phyloP scores from a whole-genome alignment of 2,329 filamentous ascomycete genomes.

The Sordariomycetes sp. region DNA sequence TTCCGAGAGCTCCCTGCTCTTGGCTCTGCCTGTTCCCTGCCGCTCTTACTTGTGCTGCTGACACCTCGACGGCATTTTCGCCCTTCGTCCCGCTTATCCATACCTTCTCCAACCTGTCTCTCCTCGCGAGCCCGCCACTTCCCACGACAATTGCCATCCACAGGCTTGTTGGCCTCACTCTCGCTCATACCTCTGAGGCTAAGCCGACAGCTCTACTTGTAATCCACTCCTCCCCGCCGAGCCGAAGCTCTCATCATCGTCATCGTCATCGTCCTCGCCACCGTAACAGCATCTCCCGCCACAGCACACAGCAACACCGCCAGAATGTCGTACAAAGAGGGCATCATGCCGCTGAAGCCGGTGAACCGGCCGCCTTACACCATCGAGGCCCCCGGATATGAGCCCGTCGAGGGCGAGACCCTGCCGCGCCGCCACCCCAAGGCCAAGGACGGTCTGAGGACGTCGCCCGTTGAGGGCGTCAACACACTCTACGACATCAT shows the following conservation, averaged over 20 bases:
- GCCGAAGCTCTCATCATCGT: background rate
- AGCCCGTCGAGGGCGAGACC: conserved; percentile 69
- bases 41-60: no score
- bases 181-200: background rate
- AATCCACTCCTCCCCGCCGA: background rate
- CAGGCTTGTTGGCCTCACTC: background rate
- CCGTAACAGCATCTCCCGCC: background rate
- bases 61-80: background rate
- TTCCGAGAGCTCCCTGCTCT: background rate
- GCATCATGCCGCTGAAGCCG: conserved; percentile 42
- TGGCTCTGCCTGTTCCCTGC: no score
- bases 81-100: background rate
- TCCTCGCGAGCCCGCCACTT: background rate
- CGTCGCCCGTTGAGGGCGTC: conserved; percentile 57
- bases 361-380: conserved; percentile 65
- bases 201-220: background rate
- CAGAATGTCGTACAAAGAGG: conserved; percentile 26
- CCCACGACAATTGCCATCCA: background rate
- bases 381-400: conserved; percentile 57
- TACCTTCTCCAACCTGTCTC: background rate
- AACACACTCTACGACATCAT: conserved; percentile 73
- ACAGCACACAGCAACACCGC: background rate
- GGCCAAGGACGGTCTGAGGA: conserved; percentile 59
- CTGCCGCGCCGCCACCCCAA: conserved; percentile 66
- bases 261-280: background rate